Conservation (phyloP, 306 rosid species). For the Albizia julibrissin region DNA sequence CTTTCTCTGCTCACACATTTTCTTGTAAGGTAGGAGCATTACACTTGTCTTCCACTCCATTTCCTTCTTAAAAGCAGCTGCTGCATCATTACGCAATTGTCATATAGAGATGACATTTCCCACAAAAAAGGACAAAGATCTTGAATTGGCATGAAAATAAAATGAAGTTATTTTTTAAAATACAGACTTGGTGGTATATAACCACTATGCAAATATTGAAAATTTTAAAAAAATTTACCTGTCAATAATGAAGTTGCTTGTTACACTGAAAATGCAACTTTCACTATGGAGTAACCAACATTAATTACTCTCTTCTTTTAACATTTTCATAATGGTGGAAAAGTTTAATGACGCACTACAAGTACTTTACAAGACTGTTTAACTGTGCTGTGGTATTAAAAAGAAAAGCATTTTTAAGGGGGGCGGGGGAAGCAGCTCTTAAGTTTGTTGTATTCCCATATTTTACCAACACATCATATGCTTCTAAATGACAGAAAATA, state of each 20-base stretch:
- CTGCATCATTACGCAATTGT: conserved; percentile 61
- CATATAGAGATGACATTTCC: conserved; percentile 74
- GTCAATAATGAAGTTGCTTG: not conserved
- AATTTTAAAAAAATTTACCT: not conserved
- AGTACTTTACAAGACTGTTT: not conserved
- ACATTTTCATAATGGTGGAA: not conserved
- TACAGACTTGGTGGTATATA: conserved; percentile 14
- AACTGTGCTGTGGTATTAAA: not conserved
- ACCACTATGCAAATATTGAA: not conserved
- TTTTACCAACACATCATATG: not conserved
- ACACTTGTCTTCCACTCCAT: conserved; percentile 59
- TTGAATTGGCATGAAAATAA: conserved; percentile 22
- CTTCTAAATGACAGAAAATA: not conserved
- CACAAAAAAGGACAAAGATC: conserved; percentile 55
- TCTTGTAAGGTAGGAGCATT: conserved; percentile 76
- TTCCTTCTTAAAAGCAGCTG: conserved; percentile 68
- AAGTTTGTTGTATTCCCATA: not conserved
- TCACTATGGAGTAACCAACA: not conserved
- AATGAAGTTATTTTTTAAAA: not conserved
- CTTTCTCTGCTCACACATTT: conserved; percentile 73
- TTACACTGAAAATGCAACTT: not conserved
- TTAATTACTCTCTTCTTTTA: not conserved
- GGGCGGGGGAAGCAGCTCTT: not conserved
- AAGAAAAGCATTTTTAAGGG: not conserved
- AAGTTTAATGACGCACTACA: not conserved